Base-by-base conservation (phyloP, 2,329 filamentous ascomycete genomes). In the Colletotrichum godetiae region DNA sequence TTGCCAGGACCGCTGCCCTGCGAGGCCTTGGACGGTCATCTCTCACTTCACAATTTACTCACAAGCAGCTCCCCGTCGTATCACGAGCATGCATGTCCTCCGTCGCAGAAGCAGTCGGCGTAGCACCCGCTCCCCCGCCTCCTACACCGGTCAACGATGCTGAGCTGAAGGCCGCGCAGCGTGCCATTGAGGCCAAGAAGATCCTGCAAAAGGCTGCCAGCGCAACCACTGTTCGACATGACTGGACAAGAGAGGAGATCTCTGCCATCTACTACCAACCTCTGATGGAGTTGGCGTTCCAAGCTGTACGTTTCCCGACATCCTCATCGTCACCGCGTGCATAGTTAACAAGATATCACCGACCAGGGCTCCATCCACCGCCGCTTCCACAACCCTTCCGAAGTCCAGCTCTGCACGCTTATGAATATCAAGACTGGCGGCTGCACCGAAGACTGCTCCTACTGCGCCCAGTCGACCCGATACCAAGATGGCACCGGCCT, bases 371-470 rank as follows among this genome's bases (percentile, higher is more conserved):
- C 88, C 46, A 86, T 97, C 70, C 95, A 98, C 83, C 92, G 94
- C 58, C 92, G 93, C 78, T 97, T 97, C 86, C 95, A 97, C 84
- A 90, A 94, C 79, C 94, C 95, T 7, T 88, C 92, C 59, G 92
- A 94, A 33, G 94, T 98, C 75, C 95, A 98, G 83, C 93, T 97
- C 84, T 98, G 95, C 86, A 98, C 95, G 0, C 88, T 98, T 72
- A 97, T 97, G 94, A 97, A 97, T 87, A 98, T 98, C 87, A 98
- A 98, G 82, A 97, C 94, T 10, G 95, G 95, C 67, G 95, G 95
- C 60, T 98, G 95, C 84, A 95, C 91, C 77, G 95, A 97, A 82
- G 95, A 98, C 83, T 98, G 95, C 85, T 94, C 93, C 29, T 98
- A 98, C 89, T 97, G 95, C 82, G 94, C 95, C 2, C 95, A 97